Evolutionary conservation across 2,329 filamentous ascomycete genomes (phyloP).

Genomic region (Aspergillus arachidicola): DNA sequence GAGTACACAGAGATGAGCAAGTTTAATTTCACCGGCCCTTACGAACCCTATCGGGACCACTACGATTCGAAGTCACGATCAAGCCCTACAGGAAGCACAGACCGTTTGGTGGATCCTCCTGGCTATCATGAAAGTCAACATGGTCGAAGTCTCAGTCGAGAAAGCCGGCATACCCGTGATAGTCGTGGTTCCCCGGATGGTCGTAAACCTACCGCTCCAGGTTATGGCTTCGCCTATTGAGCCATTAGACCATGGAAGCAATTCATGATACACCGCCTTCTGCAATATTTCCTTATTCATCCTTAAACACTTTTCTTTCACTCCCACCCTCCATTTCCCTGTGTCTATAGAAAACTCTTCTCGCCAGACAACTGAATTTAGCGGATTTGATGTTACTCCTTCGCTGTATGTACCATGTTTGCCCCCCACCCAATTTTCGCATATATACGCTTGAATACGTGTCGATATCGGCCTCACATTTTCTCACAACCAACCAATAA

Average conservation of each 20-base stretch:
- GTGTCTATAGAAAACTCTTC: slow-evolving; percentile 5
- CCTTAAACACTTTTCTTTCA: slow-evolving; percentile 1
- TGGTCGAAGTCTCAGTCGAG: slow-evolving; percentile 29
- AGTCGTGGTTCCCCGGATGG: slow-evolving; percentile 36
- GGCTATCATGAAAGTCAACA: slow-evolving; percentile 31
- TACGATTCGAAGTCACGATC: slow-evolving; percentile 26
- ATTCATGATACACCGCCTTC: slow-evolving; percentile 8
- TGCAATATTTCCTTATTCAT: slow-evolving; percentile 7
- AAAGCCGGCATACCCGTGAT: slow-evolving; percentile 27
- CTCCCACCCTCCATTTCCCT: neutral
- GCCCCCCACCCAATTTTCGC: neutral
- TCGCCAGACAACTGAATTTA: slow-evolving; percentile 15
- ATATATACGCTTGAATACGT: neutral
- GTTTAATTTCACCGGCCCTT: slow-evolving; percentile 44
- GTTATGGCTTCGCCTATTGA: slow-evolving; percentile 40
- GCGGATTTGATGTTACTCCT: slow-evolving; percentile 10
- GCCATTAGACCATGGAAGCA: slow-evolving; percentile 1
- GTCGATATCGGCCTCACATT: neutral
- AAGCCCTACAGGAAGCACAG: slow-evolving; percentile 35
- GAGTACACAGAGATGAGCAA: slow-evolving; percentile 42
- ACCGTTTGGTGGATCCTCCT: slow-evolving; percentile 33
- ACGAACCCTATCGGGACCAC: slow-evolving; percentile 44
- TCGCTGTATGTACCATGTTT: slow-evolving; percentile 6
- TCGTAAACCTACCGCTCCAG: slow-evolving; percentile 30
- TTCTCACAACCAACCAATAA: neutral